Percentiles rank a stretch among this genome's conserved stretches.
These are phyloP conservation scores for Trichophaea hybrida DNA, from an alignment of 2,329 filamentous ascomycete species.

Conservation along the genomic window DNA sequence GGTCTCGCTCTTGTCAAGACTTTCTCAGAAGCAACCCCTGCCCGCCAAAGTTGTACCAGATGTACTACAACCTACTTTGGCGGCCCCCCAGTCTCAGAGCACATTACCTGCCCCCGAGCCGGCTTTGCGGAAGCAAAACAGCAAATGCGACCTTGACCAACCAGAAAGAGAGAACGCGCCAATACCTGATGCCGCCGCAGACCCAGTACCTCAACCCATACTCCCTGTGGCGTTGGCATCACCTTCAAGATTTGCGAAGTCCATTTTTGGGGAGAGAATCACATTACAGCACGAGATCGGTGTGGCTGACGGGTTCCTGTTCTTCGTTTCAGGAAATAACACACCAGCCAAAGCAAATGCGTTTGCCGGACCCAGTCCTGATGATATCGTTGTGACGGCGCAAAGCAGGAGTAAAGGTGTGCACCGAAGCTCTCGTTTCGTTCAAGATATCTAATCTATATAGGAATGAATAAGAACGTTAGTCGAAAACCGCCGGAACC, in stretches of 20 bases:
- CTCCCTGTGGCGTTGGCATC: conserved; percentile 6
- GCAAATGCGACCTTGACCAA: conserved; percentile 18
- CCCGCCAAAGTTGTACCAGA: neutral
- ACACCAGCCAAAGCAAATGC: conserved; percentile 40
- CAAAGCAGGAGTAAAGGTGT: conserved; percentile 42
- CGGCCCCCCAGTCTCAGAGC: too few relatives aligned
- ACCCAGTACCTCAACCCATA: too few relatives aligned
- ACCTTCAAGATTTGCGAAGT: conserved; percentile 33
- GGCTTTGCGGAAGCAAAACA: too few relatives aligned
- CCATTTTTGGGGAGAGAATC: conserved; percentile 34
- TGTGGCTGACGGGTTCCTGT: conserved; percentile 12
- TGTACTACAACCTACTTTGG: neutral
- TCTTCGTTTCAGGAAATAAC: conserved; percentile 30
- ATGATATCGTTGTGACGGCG: conserved; percentile 74
- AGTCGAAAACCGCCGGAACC: neutral
- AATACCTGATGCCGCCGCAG: too few relatives aligned
- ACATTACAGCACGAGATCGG: conserved; percentile 9
- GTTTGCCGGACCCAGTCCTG: conserved; percentile 77
- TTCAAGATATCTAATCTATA: neutral
- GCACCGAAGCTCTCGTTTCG: neutral
- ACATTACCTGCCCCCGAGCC: too few relatives aligned
- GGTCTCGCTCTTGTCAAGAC: conserved; percentile 26
- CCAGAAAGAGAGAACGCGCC: conserved; percentile 2
- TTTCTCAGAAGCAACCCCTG: conserved; percentile 21
- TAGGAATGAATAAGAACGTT: neutral